Base-by-base conservation (phyloP, 2,329 filamentous ascomycete genomes). In the Pseudogymnoascus sp. region DNA sequence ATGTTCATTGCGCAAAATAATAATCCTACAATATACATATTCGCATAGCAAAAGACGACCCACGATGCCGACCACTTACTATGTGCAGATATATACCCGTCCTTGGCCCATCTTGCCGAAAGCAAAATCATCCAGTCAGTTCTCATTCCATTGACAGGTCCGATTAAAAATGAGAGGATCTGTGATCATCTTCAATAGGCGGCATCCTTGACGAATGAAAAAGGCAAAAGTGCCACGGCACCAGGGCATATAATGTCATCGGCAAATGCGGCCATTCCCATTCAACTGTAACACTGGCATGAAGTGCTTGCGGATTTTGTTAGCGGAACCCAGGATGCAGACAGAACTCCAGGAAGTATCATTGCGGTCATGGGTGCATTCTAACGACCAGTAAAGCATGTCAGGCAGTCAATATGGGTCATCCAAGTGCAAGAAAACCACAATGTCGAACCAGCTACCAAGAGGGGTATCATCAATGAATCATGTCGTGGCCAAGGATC, bases 11-110 rank as follows among this genome's bases (percentile, higher is more conserved):
- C 45, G 23, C 45, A 33, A 19, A 28, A 52, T 52, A 52, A 33
- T 52, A 52, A 33, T 52, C 45, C 45, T 52, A 52, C 45, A 52
- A 52, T 52, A 30, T 52, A 52, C 45, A 52, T 52, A 30, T 33
- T 52, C 45, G 45, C 45, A 30, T 52, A 52, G 45, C 45, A 52
- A 52, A 52, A 52, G 23, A 52, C 26, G 45, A 52, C 45, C 45
- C 45, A 33, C 26, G 26, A 52, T 18, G 45, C 26, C 45, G 45
- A 33, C 45, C 45, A 52, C 45, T 52, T 52, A 52, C 45, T 33
- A 18, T 52, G 45, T 52, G 45, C 45, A 52, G 45, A 52, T 52
- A 52, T 52, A 52, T 52, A 52, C 26, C 30, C 26, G 26, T 52
- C 45, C 26, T 52, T 26, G 45, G 18, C 28, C 45, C 26, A 23